Conservation (phyloP, 495 filamentous ascomycete species). For the Neurospora cerealis region DNA sequence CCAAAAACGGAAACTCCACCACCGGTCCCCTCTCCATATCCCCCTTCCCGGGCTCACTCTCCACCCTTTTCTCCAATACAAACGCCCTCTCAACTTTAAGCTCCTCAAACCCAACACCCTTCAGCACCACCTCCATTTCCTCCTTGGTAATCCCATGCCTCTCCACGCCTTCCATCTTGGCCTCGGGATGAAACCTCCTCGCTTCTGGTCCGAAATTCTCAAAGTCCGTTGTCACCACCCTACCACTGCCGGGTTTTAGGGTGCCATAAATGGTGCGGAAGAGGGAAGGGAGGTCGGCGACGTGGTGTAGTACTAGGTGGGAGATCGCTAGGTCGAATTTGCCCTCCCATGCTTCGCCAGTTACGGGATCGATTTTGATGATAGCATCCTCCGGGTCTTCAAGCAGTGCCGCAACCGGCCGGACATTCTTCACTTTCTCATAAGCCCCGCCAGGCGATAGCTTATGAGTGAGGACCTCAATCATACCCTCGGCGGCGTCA, state of each 20-base stretch:
- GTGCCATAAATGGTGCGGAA: slow-evolving; percentile 32
- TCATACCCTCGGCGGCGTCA: slow-evolving; percentile 44
- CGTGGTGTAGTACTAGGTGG: slow-evolving; percentile 47
- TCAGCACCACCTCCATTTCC: slow-evolving; percentile 30
- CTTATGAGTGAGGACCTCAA: slow-evolving; percentile 36
- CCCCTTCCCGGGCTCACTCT: slow-evolving; percentile 25
- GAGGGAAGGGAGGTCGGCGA: slow-evolving; percentile 32
- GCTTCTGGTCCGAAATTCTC: slow-evolving; percentile 47
- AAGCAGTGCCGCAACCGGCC: slow-evolving; percentile 2
- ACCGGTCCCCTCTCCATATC: slow-evolving; percentile 12
- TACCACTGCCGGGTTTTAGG: slow-evolving; percentile 30
- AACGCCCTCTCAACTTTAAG: slow-evolving; percentile 34
- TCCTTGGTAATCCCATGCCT: slow-evolving; percentile 38
- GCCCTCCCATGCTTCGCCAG: not conserved
- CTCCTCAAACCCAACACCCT: slow-evolving; percentile 36
- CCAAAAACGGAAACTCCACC: slow-evolving; percentile 41
- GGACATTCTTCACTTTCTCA: slow-evolving; percentile 10
- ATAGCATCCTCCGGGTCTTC: slow-evolving; percentile 13
- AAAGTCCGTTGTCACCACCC: slow-evolving; percentile 45
- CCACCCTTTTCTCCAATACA: slow-evolving; percentile 36
- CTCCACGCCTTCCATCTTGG: slow-evolving; percentile 43
- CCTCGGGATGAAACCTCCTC: slow-evolving; percentile 38
- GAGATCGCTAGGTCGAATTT: slow-evolving; percentile 39
- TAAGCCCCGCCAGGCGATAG: slow-evolving; percentile 12
- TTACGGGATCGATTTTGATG: slow-evolving; percentile 11